A percentile compares a stretch with the other conserved stretches of the same genome.
phyloP scores from a whole-genome alignment of 2,329 filamentous ascomycete species.

The Trichoderma endophyticum region DNA sequence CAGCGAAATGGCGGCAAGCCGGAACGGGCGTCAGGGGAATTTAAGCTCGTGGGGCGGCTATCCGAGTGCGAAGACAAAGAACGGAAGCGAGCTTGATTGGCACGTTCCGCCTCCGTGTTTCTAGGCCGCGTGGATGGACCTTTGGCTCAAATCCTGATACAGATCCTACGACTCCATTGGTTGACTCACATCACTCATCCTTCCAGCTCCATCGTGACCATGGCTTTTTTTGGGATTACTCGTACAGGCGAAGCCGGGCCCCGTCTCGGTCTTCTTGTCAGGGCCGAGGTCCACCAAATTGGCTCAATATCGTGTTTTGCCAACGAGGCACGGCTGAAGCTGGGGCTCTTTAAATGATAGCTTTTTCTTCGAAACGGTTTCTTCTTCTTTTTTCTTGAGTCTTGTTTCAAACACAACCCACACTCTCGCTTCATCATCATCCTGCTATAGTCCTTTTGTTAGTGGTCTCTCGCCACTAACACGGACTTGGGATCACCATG shows the following conservation, averaged over 20 bases:
- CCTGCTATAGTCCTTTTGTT: neutral
- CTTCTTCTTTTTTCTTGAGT: neutral
- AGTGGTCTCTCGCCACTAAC: conserved; percentile 1
- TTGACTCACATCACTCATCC: neutral
- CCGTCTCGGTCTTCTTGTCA: conserved; percentile 8
- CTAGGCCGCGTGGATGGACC: conserved; percentile 1
- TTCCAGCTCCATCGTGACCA: conserved; percentile 3
- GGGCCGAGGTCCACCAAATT: conserved; percentile 14
- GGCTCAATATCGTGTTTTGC: neutral
- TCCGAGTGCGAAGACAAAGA: conserved; percentile 6
- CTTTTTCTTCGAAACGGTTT: neutral
- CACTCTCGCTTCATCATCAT: neutral
- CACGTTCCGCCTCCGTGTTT: neutral
- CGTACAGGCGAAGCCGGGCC: neutral
- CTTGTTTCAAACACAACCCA: neutral
- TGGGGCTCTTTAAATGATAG: neutral
- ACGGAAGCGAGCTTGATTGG: neutral
- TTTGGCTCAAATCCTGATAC: neutral
- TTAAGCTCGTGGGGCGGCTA: conserved; percentile 14
- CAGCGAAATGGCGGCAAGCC: neutral
- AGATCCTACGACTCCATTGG: conserved; percentile 7
- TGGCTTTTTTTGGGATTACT: neutral
- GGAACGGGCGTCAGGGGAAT: conserved; percentile 10
- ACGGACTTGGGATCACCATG: conserved; percentile 23
- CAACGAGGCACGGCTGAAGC: neutral